Evolutionary conservation across 2,329 filamentous ascomycete genomes (phyloP), one percentile per base, ranked within the genome.

Genomic region (Ceratocystis cubensis): DNA sequence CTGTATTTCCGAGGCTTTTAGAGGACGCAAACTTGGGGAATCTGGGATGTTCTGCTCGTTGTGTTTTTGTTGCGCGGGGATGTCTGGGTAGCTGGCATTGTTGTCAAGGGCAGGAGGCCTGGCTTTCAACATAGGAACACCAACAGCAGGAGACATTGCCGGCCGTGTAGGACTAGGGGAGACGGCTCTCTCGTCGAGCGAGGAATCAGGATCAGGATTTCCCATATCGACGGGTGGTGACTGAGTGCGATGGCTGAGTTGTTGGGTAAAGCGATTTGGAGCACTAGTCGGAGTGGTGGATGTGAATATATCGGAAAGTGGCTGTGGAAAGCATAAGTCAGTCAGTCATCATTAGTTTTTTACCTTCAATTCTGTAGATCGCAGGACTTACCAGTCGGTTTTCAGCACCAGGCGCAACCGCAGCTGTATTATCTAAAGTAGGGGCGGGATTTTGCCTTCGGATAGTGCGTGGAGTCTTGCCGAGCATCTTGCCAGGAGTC

Each of bases 401-500:
- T 22, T 64, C 62, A 10, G 22, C 28, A 20, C 28, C 28, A 3
- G 62, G n/a, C 13, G 17, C 25, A 10, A 2, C 64, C 2, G 64
- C 44, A 48, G 50, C 20, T 20, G 33, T 28, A 3, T 13, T 44
- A 3, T n/a, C 46, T 2, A 33, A 15, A 17, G 53, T 20, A 37
- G 62, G 44, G 17, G 76, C 75, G 8, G 78, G 76, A 71, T 82
- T 80, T 62, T 76, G 76, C 73, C 88, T 91, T 66, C 85, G 83
- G 44, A 78, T 79, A 20, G 88, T 91, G 69, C 87, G 82, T 53
- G 89, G 89, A 33, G 89, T 93, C 78, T 91, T 92, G 66, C 87
- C 89, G 70, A 89, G 86, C 74, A 94, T 77, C 74, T 91, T 93
- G 66, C 89, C 89, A 2, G 90, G 90, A 46, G 90, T 94, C 74